Evolutionary conservation across 371 early-diverging fungal species (phyloP).

Genomic region (Syncephalastrum monosporum): DNA sequence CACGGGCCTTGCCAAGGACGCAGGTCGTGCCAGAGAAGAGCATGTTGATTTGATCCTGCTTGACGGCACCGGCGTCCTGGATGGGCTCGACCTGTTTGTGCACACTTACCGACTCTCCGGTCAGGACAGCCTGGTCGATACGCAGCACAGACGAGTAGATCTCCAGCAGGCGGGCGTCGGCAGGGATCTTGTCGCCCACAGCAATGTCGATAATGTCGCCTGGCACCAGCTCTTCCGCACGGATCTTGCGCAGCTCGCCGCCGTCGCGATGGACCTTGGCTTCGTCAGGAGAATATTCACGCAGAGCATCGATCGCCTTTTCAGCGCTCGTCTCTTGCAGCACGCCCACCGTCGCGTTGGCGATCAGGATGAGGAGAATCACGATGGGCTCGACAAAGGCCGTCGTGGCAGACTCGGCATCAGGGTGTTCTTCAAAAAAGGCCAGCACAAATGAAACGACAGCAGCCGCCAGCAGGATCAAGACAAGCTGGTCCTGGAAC

Average conservation of each 20-base stretch:
- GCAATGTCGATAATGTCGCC: conserved; percentile 91
- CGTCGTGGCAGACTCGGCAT: conserved; percentile 49
- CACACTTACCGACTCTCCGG: conserved; percentile 96
- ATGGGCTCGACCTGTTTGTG: conserved; percentile 73
- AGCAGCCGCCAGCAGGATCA: conserved; percentile 92
- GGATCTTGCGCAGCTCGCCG: conserved; percentile 66
- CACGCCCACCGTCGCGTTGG: conserved; percentile 96
- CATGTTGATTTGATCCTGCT: conserved; percentile 95
- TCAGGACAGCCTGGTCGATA: conserved; percentile 94
- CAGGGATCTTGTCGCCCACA: conserved; percentile 96
- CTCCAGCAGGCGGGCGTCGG: conserved; percentile 86
- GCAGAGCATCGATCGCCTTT: conserved; percentile 94
- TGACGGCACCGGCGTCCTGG: conserved; percentile 73
- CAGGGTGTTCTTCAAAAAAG: conserved; percentile 75
- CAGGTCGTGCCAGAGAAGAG: conserved; percentile 96
- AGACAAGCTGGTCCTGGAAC: conserved; percentile 96
- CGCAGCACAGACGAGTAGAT: conserved; percentile 81
- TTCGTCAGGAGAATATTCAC: conserved; percentile 94
- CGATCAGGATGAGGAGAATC: conserved; percentile 93
- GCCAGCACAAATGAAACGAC: conserved; percentile 92
- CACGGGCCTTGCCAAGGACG: conserved; percentile 87
- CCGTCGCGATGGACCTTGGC: conserved; percentile 81
- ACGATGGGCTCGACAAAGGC: conserved; percentile 98
- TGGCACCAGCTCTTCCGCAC: conserved; percentile 88
- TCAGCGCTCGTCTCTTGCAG: conserved; percentile 96